Percentiles rank a stretch among this genome's conserved stretches.
phyloP scores from a whole-genome alignment of 768 basidiomycete genomes.

The Collybia sp. region DNA sequence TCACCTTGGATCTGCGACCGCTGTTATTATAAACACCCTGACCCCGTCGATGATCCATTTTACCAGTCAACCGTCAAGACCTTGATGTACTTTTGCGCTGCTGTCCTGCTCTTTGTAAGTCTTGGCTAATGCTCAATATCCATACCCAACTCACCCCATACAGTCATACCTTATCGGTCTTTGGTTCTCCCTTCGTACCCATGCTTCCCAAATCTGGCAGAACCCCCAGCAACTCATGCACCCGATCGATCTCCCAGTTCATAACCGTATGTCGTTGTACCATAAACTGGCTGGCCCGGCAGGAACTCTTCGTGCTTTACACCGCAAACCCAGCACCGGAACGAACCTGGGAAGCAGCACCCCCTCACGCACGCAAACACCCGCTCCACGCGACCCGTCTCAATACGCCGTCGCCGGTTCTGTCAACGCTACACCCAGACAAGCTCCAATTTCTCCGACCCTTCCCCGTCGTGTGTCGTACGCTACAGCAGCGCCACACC shows the following conservation, averaged over 20 bases:
- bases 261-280: conserved; percentile 59
- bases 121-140: conserved; percentile 1
- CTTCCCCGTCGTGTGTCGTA: conserved; percentile 52
- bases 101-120: conserved; percentile 84
- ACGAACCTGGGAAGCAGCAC: conserved; percentile 16
- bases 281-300: conserved; percentile 46
- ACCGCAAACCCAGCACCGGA: conserved; percentile 42
- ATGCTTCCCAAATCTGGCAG: conserved; percentile 99
- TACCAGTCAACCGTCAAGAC: conserved; percentile 93
- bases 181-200: conserved; percentile 98
- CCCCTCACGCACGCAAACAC: conserved; percentile 6
- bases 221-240: conserved; percentile 86
- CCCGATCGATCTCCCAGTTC: conserved; percentile 51
- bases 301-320: conserved; percentile 20
- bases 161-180: conserved; percentile 96
- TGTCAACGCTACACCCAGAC: conserved; percentile 1
- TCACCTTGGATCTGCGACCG: conserved; percentile 83
- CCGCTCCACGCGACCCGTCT: conserved; percentile 1
- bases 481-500: conserved; percentile 29
- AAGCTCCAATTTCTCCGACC: conserved; percentile 36
- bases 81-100: conserved; percentile 96
- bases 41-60: conserved; percentile 91
- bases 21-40: conserved; percentile 93
- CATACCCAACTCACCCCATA: not conserved
- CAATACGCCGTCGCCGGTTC: not conserved